Base-by-base conservation (phyloP, 495 filamentous ascomycete genomes). In the Lichina pygmaea region DNA sequence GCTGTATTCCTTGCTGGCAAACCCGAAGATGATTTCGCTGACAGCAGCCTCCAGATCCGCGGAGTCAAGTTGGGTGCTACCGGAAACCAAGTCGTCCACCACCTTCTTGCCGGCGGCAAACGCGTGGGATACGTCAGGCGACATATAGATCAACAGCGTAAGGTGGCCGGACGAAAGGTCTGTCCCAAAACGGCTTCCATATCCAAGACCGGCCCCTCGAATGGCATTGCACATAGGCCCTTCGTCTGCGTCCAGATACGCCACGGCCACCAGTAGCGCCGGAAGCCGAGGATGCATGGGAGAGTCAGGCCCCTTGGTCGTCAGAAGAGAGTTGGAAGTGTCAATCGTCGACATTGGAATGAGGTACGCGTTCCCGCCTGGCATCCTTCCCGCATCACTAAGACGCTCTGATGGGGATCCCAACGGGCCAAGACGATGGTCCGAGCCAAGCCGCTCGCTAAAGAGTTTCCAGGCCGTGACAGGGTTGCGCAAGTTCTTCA, bases 311-410 rank as follows among this genome's bases (percentile, higher is more conserved):
- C 89, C 89, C 15, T 68, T 68, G 40, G 72, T 70, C 13, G 80
- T 77, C 48, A 78, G 72, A 40, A 85, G 67, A 31, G 75, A 77
- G 63, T 79, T 95, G 4, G 82, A 91, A n/a, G 77, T 86, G 62
- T 99, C 89, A 45, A 93, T 78, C 6, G 86, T 81, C 2, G 80
- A 72, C 71, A 99, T 81, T 12, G 86, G 86, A 17, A 99, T 71
- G 42, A 99, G 66, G 48, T 80, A 79, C 8, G 78, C 73, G 42
- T 76, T 61, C 34, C 69, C 64, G 12, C 86, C 86, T 11, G 86
- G 75, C 7, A 67, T 70, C 37, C 66, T 63, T 7, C 85, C 89
- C 34, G 76, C 71, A 10, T 71, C 62, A 50, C 70, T 86, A 16
- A 93, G 71, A 33, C 79, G 66, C 13, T 70, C 62, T 42, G 66